These are phyloP conservation scores for Aspergillus nanangensis DNA, from an alignment of 495 filamentous ascomycete genomes.

Conservation along the genomic window DNA sequence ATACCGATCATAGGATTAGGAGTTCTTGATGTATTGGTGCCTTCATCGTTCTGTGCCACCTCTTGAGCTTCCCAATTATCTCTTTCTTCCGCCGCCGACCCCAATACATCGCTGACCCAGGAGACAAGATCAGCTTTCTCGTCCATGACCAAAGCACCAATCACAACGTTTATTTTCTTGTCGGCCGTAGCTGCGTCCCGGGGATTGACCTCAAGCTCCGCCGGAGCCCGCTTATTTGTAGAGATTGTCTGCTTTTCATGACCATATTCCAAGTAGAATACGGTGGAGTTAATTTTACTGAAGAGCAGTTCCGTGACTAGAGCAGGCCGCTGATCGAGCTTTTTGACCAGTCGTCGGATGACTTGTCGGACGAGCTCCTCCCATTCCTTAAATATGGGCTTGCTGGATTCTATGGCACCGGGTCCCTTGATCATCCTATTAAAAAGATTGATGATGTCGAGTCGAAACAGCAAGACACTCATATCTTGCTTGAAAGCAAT, in stretches of 20 bases:
- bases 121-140: conserved; percentile 67
- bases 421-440: conserved; percentile 92
- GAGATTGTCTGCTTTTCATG: conserved; percentile 73
- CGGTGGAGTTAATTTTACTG: conserved; percentile 80
- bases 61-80: conserved; percentile 74
- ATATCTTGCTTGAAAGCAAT: conserved; percentile 93
- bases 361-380: conserved; percentile 82
- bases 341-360: conserved; percentile 68
- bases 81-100: conserved; percentile 65
- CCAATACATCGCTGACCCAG: conserved; percentile 74
- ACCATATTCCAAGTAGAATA: conserved; percentile 85
- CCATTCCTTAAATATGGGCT: conserved; percentile 77
- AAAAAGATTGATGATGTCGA: conserved; percentile 86
- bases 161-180: conserved; percentile 71
- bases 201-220: conserved; percentile 74
- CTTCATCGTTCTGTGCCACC: conserved; percentile 47
- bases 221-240: conserved; percentile 52
- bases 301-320: conserved; percentile 88
- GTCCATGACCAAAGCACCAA: conserved; percentile 72
- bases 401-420: conserved; percentile 62
- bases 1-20: conserved; percentile 39
- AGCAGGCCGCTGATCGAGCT: conserved; percentile 77
- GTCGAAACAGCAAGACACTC: conserved; percentile 78
- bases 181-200: conserved; percentile 55
- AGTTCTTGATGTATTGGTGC: conserved; percentile 30